These are phyloP conservation scores for Rhizodiscina lignyota DNA, from an alignment of 495 filamentous ascomycete species.

Conservation along the genomic window DNA sequence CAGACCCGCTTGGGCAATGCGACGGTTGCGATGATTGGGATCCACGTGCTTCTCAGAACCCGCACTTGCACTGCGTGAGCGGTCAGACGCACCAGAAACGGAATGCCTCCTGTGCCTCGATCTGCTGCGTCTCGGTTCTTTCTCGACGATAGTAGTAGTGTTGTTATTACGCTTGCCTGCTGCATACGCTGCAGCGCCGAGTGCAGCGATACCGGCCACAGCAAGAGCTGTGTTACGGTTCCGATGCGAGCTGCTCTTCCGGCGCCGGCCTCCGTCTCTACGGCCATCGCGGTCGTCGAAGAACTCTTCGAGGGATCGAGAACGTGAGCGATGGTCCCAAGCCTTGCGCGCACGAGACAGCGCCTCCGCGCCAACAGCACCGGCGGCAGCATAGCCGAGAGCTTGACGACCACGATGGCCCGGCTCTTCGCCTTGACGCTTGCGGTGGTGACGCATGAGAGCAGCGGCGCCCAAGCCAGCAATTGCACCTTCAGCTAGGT, in stretches of 20 bases:
- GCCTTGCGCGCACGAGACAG: conserved; percentile 53
- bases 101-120: conserved; percentile 44
- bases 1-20: conserved; percentile 59
- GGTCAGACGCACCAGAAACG: conserved; percentile 18
- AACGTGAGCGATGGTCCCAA: conserved; percentile 23
- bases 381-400: conserved; percentile 63
- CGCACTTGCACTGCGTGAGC: conserved; percentile 14
- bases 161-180: conserved; percentile 42
- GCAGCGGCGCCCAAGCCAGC: conserved; percentile 65
- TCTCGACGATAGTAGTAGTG: conserved; percentile 32
- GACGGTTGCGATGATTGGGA: conserved; percentile 46
- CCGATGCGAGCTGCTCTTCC: conserved; percentile 12
- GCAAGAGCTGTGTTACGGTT: conserved; percentile 44
- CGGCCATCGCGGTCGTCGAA: no score
- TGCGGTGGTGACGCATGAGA: conserved; percentile 51
- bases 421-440: conserved; percentile 36
- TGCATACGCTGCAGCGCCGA: conserved; percentile 34
- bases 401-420: conserved; percentile 55
- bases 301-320: conserved; percentile 15
- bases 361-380: conserved; percentile 67
- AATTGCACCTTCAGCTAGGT: conserved; percentile 74
- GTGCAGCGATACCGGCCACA: conserved; percentile 59
- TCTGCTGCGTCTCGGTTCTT: conserved; percentile 50
- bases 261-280: conserved; percentile 3
- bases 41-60: conserved; percentile 23